These are phyloP conservation scores for Xylaria bambusicola DNA, from an alignment of 495 filamentous ascomycete species.

Conservation along the genomic window DNA sequence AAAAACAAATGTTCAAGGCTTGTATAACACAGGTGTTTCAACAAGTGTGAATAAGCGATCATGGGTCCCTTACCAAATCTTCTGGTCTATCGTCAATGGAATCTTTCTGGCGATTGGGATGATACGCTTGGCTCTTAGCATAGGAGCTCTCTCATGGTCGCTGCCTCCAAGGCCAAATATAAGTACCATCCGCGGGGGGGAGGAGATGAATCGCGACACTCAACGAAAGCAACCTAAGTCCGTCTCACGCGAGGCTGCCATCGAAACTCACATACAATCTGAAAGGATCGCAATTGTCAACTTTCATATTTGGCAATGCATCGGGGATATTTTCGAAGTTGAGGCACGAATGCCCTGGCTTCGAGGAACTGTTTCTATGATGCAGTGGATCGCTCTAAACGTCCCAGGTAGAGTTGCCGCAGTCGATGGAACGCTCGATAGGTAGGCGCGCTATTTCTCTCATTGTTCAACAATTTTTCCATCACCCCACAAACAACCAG, in stretches of 20 bases:
- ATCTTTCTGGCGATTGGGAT: conserved; percentile 64
- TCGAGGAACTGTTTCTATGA: conserved; percentile 65
- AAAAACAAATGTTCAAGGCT: conserved; percentile 20
- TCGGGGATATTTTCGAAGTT: conserved; percentile 68
- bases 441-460: conserved; percentile 63
- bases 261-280: conserved; percentile 27
- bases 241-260: conserved; percentile 1
- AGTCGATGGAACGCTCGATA: conserved; percentile 79
- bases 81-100: conserved; percentile 73
- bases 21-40: neutral
- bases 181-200: conserved; percentile 12
- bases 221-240: conserved; percentile 17
- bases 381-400: conserved; percentile 68
- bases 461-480: conserved; percentile 23
- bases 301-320: conserved; percentile 72
- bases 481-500: conserved; percentile 43
- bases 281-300: conserved; percentile 68
- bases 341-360: conserved; percentile 86
- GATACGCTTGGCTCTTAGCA: conserved; percentile 61
- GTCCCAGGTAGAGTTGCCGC: conserved; percentile 74
- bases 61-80: conserved; percentile 46
- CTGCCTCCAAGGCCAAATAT: conserved; percentile 41
- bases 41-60: conserved; percentile 34
- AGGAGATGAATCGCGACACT: conserved; percentile 17
- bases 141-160: conserved; percentile 52